These are phyloP conservation scores for Fusarium sp. DNA, from an alignment of 2,329 filamentous ascomycete genomes.

Conservation along the genomic window DNA sequence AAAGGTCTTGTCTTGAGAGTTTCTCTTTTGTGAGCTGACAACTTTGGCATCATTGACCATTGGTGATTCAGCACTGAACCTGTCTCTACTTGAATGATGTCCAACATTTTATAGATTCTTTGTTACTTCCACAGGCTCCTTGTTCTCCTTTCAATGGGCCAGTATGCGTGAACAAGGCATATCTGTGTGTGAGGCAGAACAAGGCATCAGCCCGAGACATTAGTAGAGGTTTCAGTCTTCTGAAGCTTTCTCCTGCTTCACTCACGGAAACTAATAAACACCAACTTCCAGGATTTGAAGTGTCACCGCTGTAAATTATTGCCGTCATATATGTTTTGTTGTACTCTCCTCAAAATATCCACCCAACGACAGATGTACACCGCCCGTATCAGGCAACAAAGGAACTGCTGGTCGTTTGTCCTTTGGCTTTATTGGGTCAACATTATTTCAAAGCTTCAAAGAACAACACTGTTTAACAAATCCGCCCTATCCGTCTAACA, in stretches of 20 bases:
- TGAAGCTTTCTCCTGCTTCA: neutral
- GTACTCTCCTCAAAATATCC: neutral
- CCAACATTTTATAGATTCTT: neutral
- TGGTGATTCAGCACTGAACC: neutral
- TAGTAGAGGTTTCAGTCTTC: neutral
- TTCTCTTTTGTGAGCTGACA: neutral
- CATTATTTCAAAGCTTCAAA: neutral
- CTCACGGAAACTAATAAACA: neutral
- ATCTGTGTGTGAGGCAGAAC: neutral
- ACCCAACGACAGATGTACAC: neutral
- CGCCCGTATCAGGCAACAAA: neutral
- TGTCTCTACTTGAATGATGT: slow-evolving; percentile 13
- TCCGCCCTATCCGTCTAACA: slow-evolving; percentile 33
- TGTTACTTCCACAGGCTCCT: neutral
- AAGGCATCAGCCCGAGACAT: neutral
- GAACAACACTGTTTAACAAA: neutral
- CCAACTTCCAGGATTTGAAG: neutral
- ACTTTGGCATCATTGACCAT: neutral
- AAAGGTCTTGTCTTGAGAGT: neutral
- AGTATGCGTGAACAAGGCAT: neutral
- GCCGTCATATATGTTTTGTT: neutral
- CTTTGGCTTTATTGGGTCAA: neutral
- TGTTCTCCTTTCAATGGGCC: neutral
- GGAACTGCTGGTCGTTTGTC: neutral
- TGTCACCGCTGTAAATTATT: neutral